Conservation (phyloP, 1,284 basidiomycete species). For the Ganoderma resinaceum region DNA sequence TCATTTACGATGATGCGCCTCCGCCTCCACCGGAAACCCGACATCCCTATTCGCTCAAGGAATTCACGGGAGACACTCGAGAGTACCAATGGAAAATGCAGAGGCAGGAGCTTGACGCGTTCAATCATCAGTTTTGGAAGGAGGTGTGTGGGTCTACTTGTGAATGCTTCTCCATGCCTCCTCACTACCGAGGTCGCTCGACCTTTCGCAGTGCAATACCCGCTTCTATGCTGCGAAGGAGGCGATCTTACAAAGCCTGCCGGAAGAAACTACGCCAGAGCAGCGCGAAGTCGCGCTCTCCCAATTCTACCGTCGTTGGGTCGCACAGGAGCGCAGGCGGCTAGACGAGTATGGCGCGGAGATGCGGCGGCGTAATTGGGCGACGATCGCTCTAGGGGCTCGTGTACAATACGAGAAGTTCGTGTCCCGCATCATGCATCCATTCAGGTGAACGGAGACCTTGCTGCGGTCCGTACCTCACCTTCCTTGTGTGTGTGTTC, state of each 20-base stretch:
- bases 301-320: slow-evolving; percentile 75
- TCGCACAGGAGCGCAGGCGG: slow-evolving; percentile 65
- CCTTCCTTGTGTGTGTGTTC: background rate
- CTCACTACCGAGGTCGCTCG: background rate
- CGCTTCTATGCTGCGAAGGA: slow-evolving; percentile 74
- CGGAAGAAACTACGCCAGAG: slow-evolving; percentile 52
- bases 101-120: slow-evolving; percentile 70
- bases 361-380: slow-evolving; percentile 66
- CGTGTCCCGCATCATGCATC: slow-evolving; percentile 31
- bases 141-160: slow-evolving; percentile 61
- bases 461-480: background rate
- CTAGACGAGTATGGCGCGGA: slow-evolving; percentile 65
- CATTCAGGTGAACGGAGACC: slow-evolving; percentile 24
- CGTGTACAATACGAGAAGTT: slow-evolving; percentile 58
- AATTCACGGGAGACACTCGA: slow-evolving; percentile 58
- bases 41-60: slow-evolving; percentile 78
- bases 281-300: slow-evolving; percentile 72
- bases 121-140: slow-evolving; percentile 79
- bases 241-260: slow-evolving; percentile 62
- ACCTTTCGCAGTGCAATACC: slow-evolving; percentile 64
- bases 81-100: slow-evolving; percentile 76
- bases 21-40: slow-evolving; percentile 37
- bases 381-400: slow-evolving; percentile 58
- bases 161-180: background rate
- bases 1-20: slow-evolving; percentile 69